Percentiles rank a stretch among this genome's conserved stretches.
Evolutionary conservation across 495 filamentous ascomycete species (phyloP).

Genomic region (Recurvomyces mirabilis): DNA sequence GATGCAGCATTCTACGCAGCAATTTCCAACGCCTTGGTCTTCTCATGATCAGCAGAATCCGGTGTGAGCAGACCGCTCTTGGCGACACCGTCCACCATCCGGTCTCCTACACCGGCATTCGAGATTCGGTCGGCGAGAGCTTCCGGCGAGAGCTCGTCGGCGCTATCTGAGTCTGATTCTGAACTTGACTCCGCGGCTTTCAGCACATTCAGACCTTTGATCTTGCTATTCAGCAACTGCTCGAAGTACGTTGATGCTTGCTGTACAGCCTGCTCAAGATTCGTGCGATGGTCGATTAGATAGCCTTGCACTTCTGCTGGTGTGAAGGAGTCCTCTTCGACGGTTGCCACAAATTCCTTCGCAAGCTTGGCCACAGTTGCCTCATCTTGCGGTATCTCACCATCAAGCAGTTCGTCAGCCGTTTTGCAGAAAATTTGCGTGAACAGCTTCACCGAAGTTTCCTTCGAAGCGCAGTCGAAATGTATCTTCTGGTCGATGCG

Average conservation of each 20-base stretch:
- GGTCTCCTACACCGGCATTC: too few species aligned
- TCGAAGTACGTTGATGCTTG: background rate
- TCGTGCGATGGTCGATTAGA: constrained; percentile 24
- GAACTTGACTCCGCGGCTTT: too few species aligned
- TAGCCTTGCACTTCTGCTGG: constrained; percentile 58
- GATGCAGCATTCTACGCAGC: too few species aligned
- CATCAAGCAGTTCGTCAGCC: constrained; percentile 21
- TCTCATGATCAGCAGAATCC: too few species aligned
- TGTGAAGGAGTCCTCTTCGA: constrained; percentile 48
- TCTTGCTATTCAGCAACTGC: background rate
- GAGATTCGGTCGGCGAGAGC: too few species aligned
- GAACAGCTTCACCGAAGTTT: constrained; percentile 40
- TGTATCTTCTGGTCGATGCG: constrained; percentile 19
- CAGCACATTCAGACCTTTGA: too few species aligned
- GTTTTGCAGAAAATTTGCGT: constrained; percentile 43
- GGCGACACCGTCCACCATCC: too few species aligned
- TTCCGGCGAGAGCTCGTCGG: too few species aligned
- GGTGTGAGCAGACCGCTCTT: too few species aligned
- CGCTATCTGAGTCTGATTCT: too few species aligned
- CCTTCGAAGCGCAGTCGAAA: constrained; percentile 35
- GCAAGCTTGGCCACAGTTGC: constrained; percentile 34
- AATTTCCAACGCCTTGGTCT: too few species aligned
- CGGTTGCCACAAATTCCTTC: constrained; percentile 36
- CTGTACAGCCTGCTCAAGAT: background rate
- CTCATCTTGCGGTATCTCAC: background rate